phyloP scores from a whole-genome alignment of 2,329 filamentous ascomycete genomes.

The Stylonectria norvegica region DNA sequence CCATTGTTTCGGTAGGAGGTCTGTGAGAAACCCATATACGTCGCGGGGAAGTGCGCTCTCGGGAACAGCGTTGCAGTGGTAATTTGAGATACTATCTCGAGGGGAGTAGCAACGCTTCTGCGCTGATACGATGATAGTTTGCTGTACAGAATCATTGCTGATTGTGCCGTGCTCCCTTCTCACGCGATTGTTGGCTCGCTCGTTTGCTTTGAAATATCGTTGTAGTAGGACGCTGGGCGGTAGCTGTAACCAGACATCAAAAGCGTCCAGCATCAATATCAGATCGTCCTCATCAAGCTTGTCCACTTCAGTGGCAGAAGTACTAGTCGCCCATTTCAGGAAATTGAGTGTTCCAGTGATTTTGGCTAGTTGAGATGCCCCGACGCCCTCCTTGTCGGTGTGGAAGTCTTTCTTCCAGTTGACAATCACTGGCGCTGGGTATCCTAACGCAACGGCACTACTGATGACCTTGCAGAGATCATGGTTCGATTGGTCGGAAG shows the following conservation, averaged over 20 bases:
- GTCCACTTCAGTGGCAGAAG: constrained; percentile 13
- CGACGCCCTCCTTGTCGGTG: constrained; percentile 19
- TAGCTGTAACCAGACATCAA: constrained; percentile 31
- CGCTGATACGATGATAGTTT: constrained; percentile 23
- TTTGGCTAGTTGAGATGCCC: constrained; percentile 28
- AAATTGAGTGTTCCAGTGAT: constrained; percentile 29
- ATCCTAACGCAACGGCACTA: constrained; percentile 26
- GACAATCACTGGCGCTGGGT: constrained; percentile 30
- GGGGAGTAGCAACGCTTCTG: constrained; percentile 26
- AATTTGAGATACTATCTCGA: constrained; percentile 21
- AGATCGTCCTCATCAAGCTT: constrained; percentile 25
- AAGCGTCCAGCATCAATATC: constrained; percentile 30
- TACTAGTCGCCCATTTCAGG: constrained; percentile 21
- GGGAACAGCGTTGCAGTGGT: constrained; percentile 23
- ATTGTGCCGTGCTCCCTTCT: constrained; percentile 21
- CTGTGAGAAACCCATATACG: constrained; percentile 23
- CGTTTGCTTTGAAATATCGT: constrained; percentile 25
- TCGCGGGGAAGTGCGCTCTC: constrained; percentile 21
- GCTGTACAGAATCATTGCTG: constrained; percentile 16
- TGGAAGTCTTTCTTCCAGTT: constrained; percentile 30
- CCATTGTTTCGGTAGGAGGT: constrained; percentile 13
- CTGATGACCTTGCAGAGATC: constrained; percentile 30
- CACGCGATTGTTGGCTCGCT: constrained; percentile 12
- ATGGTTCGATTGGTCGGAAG: constrained; percentile 25
- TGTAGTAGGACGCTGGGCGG: constrained; percentile 28